These are phyloP conservation scores for Cenchrus americanus DNA, from an alignment of 176 grass and related monocot species.

Conservation along the genomic window DNA sequence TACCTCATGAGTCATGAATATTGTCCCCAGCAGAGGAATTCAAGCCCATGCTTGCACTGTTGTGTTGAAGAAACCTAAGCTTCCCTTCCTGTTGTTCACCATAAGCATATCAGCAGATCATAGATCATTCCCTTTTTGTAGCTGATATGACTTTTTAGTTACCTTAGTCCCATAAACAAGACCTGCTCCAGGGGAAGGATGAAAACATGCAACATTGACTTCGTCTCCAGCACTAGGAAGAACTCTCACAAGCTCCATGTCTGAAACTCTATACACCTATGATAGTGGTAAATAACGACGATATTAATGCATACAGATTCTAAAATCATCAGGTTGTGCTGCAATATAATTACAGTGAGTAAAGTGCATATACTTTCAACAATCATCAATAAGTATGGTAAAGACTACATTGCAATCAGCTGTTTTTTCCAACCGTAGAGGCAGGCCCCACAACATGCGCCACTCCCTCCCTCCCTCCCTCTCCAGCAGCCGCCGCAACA, in stretches of 20 bases:
- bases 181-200: slow-evolving; percentile 77
- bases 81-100: slow-evolving; percentile 72
- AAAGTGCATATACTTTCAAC: background rate
- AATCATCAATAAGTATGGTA: slow-evolving; percentile 18
- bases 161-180: slow-evolving; percentile 99
- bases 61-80: slow-evolving; percentile 82
- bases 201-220: slow-evolving; percentile 97
- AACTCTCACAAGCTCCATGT: slow-evolving; percentile 97
- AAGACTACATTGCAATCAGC: too few relatives aligned
- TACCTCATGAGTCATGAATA: slow-evolving; percentile 66
- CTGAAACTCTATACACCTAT: slow-evolving; percentile 98
- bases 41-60: slow-evolving; percentile 51
- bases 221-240: slow-evolving; percentile 90
- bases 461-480: too few relatives aligned
- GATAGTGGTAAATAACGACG: slow-evolving; percentile 2
- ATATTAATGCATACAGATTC: slow-evolving; percentile 5
- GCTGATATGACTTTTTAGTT: slow-evolving; percentile 21
- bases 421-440: too few relatives aligned
- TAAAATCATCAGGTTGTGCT: background rate
- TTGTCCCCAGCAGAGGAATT: slow-evolving; percentile 57
- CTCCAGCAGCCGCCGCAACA: too few relatives aligned
- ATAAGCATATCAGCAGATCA: slow-evolving; percentile 41
- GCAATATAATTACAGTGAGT: background rate
- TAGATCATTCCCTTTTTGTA: slow-evolving; percentile 1
- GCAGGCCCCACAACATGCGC: too few relatives aligned